These are phyloP conservation scores for Cardamine occulta DNA, from an alignment of 345 rosid species.

Conservation along the genomic window DNA sequence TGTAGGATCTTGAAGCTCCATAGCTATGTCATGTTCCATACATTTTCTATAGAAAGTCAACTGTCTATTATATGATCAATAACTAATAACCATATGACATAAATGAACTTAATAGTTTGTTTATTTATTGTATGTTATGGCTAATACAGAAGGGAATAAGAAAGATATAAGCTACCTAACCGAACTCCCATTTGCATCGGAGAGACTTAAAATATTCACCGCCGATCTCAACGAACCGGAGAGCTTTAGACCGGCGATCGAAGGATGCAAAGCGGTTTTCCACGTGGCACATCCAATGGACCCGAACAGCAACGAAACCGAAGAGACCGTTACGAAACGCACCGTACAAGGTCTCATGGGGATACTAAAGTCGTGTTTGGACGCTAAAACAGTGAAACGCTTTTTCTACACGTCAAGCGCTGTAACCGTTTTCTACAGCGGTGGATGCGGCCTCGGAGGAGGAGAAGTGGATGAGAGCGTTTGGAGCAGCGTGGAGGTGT, in stretches of 20 bases:
- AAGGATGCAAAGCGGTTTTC: slow-evolving; percentile 62
- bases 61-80: slow-evolving; percentile 28
- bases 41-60: slow-evolving; percentile 39
- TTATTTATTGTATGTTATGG: neutral
- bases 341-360: slow-evolving; percentile 56
- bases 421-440: slow-evolving; percentile 40
- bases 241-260: slow-evolving; percentile 57
- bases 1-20: slow-evolving; percentile 40
- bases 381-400: slow-evolving; percentile 58
- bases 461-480: slow-evolving; percentile 45
- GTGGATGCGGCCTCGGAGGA: slow-evolving; percentile 8
- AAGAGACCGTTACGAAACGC: slow-evolving; percentile 52
- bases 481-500: slow-evolving; percentile 44
- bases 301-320: slow-evolving; percentile 47
- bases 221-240: slow-evolving; percentile 59
- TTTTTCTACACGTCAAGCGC: slow-evolving; percentile 71
- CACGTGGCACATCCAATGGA: slow-evolving; percentile 67
- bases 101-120: slow-evolving; percentile 10
- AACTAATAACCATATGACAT: slow-evolving; percentile 29
- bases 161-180: slow-evolving; percentile 64
- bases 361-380: slow-evolving; percentile 57
- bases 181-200: slow-evolving; percentile 58
- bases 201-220: slow-evolving; percentile 53
- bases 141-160: slow-evolving; percentile 46
- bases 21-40: slow-evolving; percentile 41